phyloP scores from a whole-genome alignment of 495 filamentous ascomycete genomes.

The Pseudomonodictys pantanalensis region DNA sequence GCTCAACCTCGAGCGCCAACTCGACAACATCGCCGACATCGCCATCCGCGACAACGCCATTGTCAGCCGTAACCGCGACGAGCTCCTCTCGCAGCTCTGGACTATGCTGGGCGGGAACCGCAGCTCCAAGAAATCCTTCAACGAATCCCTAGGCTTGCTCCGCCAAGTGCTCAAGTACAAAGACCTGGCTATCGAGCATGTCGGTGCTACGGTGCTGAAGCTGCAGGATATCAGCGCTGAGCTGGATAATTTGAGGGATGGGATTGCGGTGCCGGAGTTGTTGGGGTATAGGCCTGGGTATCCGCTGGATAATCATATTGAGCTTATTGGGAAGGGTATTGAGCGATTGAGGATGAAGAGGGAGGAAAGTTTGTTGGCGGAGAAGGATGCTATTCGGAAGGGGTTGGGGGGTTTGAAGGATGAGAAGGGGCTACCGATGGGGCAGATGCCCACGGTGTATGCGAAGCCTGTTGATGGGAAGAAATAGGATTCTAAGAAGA shows the following conservation, averaged over 20 bases:
- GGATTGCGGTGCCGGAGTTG: constrained; percentile 60
- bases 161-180: constrained; percentile 58
- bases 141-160: constrained; percentile 57
- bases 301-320: constrained; percentile 65
- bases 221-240: constrained; percentile 63
- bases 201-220: constrained; percentile 59
- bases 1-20: constrained; percentile 58
- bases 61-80: constrained; percentile 51
- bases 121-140: constrained; percentile 52
- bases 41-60: constrained; percentile 53
- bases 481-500: not conserved
- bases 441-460: constrained; percentile 11
- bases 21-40: constrained; percentile 63
- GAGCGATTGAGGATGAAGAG: constrained; percentile 61
- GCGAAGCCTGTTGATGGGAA: not conserved
- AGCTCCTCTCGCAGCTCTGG: constrained; percentile 65
- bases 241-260: constrained; percentile 64
- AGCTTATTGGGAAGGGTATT: constrained; percentile 62
- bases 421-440: not conserved
- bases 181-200: constrained; percentile 56
- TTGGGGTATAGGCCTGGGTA: constrained; percentile 49
- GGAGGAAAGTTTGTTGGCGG: constrained; percentile 52
- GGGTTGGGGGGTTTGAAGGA: constrained; percentile 42
- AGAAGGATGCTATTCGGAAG: constrained; percentile 55
- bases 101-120: constrained; percentile 66